phyloP scores from a whole-genome alignment of 2,329 filamentous ascomycete genomes.

The Ambrosiella beaveri region DNA sequence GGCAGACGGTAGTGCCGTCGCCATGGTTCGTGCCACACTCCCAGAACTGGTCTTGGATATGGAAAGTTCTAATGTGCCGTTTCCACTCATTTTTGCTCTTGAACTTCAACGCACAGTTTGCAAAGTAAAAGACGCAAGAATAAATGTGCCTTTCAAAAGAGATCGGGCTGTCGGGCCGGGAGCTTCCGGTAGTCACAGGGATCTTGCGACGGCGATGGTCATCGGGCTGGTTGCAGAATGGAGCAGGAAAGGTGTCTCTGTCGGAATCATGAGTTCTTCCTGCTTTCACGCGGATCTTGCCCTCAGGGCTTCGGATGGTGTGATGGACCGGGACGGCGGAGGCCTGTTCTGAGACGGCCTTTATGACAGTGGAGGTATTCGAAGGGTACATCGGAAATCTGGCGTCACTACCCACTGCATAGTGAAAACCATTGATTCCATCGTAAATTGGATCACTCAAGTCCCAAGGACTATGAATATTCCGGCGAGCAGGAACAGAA shows the following conservation, averaged over 20 bases:
- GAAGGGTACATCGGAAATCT: too few species aligned
- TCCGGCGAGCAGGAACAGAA: too few species aligned
- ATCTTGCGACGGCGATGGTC: background rate
- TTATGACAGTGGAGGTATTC: too few species aligned
- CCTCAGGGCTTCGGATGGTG: background rate
- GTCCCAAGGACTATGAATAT: too few species aligned
- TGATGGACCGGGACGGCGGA: background rate
- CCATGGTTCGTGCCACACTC: constrained; percentile 44
- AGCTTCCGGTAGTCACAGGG: background rate
- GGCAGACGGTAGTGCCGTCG: constrained; percentile 17
- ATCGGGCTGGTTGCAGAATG: background rate
- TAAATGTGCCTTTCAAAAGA: background rate
- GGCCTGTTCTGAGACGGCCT: too few species aligned
- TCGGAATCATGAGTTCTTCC: background rate
- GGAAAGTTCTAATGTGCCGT: constrained; percentile 65
- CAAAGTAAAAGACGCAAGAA: constrained; percentile 57
- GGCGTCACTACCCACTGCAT: too few species aligned
- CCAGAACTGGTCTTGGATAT: constrained; percentile 59
- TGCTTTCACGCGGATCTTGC: background rate
- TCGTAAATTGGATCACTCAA: too few species aligned
- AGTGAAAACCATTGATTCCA: too few species aligned
- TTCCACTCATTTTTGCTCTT: constrained; percentile 91
- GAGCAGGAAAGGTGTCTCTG: background rate
- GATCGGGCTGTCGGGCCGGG: background rate
- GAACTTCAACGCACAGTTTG: constrained; percentile 58